phyloP scores from a whole-genome alignment of 306 rosid species.

The Rubus parviflorus region DNA sequence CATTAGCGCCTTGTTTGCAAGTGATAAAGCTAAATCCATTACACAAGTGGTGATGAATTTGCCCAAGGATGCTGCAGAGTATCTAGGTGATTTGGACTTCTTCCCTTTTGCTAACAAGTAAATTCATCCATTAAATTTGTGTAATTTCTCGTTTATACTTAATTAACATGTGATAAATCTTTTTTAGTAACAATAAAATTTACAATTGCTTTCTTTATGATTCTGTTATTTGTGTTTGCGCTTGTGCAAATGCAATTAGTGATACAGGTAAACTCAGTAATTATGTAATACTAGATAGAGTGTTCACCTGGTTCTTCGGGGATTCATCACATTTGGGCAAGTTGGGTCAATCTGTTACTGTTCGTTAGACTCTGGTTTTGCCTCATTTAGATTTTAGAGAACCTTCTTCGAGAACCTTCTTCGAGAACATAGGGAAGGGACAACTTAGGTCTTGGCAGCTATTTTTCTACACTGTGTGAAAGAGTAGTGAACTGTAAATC shows the following conservation, averaged over 20 bases:
- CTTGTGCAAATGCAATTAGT: background rate
- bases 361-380: background rate
- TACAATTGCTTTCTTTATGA: background rate
- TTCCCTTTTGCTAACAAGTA: background rate
- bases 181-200: background rate
- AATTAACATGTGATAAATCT: background rate
- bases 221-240: no score
- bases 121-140: background rate
- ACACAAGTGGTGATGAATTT: constrained; percentile 96
- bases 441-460: background rate
- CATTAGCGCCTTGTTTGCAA: constrained; percentile 70
- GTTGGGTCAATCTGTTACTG: background rate
- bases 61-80: constrained; percentile 87
- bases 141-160: background rate
- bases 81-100: constrained; percentile 55
- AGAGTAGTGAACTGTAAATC: background rate
- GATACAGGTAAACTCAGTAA: background rate
- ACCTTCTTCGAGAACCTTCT: no score
- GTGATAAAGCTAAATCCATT: constrained; percentile 71
- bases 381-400: background rate
- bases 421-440: background rate
- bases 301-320: background rate
- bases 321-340: background rate
- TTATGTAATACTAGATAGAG: background rate
- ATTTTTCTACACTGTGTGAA: background rate